phyloP scores from a whole-genome alignment of 495 filamentous ascomycete genomes.

The Penicillium mononematosum region DNA sequence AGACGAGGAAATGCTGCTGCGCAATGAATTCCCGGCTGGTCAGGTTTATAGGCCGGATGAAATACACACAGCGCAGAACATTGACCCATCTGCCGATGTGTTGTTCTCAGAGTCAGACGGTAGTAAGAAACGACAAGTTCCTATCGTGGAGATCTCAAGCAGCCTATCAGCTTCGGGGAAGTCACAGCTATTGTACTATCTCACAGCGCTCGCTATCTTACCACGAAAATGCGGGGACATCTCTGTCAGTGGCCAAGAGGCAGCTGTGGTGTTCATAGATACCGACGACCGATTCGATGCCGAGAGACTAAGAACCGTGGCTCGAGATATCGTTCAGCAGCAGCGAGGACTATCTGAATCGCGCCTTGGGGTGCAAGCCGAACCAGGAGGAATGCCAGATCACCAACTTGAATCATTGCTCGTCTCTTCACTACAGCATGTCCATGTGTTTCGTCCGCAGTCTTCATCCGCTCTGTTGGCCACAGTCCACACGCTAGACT shows the following conservation, averaged over 20 bases:
- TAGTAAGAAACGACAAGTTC: constrained; percentile 32
- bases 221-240: constrained; percentile 39
- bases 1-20: constrained; percentile 25
- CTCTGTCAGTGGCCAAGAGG: constrained; percentile 46
- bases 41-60: neutral
- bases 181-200: constrained; percentile 67
- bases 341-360: constrained; percentile 9
- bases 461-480: constrained; percentile 51
- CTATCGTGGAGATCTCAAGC: constrained; percentile 59
- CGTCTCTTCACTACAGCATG: constrained; percentile 40
- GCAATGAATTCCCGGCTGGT: neutral
- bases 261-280: constrained; percentile 69
- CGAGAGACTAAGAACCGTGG: constrained; percentile 50
- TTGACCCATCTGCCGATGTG: constrained; percentile 8
- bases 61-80: constrained; percentile 4
- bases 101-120: constrained; percentile 13
- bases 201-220: constrained; percentile 59
- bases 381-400: constrained; percentile 1
- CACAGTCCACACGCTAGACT: constrained; percentile 47
- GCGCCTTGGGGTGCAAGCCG: neutral
- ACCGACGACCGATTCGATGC: constrained; percentile 65
- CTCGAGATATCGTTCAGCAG: constrained; percentile 26
- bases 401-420: constrained; percentile 33
- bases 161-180: constrained; percentile 56
- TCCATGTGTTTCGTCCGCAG: constrained; percentile 57